Evolutionary conservation across 192 early-diverging fungal species (phyloP), one percentile per base, ranked within the genome.

Genomic region (Coemansia sp.): DNA sequence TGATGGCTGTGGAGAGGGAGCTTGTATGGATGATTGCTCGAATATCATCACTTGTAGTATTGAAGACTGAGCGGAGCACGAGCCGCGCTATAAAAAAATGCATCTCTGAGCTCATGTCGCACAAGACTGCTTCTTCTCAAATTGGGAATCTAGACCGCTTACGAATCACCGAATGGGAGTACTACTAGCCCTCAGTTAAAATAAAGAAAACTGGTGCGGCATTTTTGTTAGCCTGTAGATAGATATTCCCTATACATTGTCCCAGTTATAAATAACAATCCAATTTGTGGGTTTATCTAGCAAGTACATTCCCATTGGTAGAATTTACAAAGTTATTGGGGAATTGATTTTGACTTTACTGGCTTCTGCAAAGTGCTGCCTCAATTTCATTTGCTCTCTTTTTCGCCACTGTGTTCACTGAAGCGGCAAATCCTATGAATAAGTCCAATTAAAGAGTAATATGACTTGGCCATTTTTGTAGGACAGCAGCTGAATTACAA

Each of bases 21-120:
- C 45, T 77, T 51, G 28, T 63, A 18, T 77, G 75, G 69, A 13
- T 77, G 7, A 16, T 77, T 31, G 66, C 75, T 21, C 75, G 75
- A 10, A 40, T 72, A 16, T 70, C 75, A 3, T 71, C 75, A 23
- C 46, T 77, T 31, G 16, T 15, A 7, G 34, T 57, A 39, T 49
- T 77, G 13, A 66, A 68, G 52, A 67, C 70, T 20, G 70, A 77
- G 48, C 37, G 55, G 26, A 68, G 59, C 69, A 77, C 75, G 3
- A 62, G 61, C 20, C 28, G 51, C 39, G 69, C 70, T 1, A 58
- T 77, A n/a, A 12, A 21, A 1, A 34, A 39, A 10, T 72, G 75
- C 28, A 72, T 77, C 8, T 42, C 26, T 21, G 66, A 69, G 30
- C 49, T 76, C n/a, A 29, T 67, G 64, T 2, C 55, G 12, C 40